phyloP scores from a whole-genome alignment of 176 grass and related monocot genomes.

The Bromus sterilis region DNA sequence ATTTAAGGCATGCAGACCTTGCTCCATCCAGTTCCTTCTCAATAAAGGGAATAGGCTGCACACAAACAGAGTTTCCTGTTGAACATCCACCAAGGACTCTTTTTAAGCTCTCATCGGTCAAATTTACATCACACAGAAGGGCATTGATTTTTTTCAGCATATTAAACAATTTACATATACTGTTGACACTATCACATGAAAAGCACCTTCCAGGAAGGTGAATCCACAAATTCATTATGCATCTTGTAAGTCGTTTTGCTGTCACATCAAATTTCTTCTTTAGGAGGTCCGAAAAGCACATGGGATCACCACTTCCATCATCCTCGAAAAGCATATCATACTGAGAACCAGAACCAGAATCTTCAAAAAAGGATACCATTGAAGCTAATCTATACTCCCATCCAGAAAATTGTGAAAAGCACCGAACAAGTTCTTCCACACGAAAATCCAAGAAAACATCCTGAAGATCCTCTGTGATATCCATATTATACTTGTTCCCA shows the following conservation, averaged over 20 bases:
- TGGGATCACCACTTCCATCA: not conserved
- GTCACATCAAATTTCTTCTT: slow-evolving; percentile 35
- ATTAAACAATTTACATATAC: slow-evolving; percentile 25
- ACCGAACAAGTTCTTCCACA: slow-evolving; percentile 36
- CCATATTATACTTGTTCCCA: slow-evolving; percentile 49
- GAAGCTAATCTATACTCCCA: slow-evolving; percentile 36
- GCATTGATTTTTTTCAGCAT: slow-evolving; percentile 20
- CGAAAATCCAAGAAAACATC: slow-evolving; percentile 72
- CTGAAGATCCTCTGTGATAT: slow-evolving; percentile 43
- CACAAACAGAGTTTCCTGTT: not conserved
- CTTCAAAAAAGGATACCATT: slow-evolving; percentile 49
- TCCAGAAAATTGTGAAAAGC: slow-evolving; percentile 38
- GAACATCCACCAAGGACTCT: slow-evolving; percentile 8
- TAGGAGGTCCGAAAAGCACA: slow-evolving; percentile 31
- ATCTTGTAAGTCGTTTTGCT: slow-evolving; percentile 22
- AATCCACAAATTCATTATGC: slow-evolving; percentile 34
- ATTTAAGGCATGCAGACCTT: slow-evolving; percentile 25
- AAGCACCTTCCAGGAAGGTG: slow-evolving; percentile 45
- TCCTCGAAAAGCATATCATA: slow-evolving; percentile 37
- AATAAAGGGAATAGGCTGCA: not conserved
- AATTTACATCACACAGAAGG: slow-evolving; percentile 17
- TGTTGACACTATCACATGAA: slow-evolving; percentile 1
- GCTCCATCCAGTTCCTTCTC: slow-evolving; percentile 24
- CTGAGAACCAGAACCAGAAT: slow-evolving; percentile 1
- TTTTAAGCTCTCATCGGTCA: slow-evolving; percentile 37